These are phyloP conservation scores for Trichoderma semiorbis DNA, from an alignment of 2,329 filamentous ascomycete species.

Conservation along the genomic window DNA sequence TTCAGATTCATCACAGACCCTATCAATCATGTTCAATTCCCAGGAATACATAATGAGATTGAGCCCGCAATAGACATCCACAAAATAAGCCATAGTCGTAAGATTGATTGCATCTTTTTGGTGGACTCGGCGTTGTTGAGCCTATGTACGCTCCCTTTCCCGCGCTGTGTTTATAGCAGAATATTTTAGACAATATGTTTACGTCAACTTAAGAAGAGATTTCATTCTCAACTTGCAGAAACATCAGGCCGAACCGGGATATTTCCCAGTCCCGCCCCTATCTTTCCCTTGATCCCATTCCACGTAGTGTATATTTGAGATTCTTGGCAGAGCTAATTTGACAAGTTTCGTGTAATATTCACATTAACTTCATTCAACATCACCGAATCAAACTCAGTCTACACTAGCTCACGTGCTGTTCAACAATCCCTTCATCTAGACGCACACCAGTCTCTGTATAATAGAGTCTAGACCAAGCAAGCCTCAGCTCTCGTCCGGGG, in stretches of 20 bases:
- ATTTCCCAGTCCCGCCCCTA: not conserved
- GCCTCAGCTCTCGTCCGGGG: not conserved
- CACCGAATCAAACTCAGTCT: not conserved
- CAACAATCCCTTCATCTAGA: not conserved
- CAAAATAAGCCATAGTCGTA: not conserved
- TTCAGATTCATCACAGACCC: not conserved
- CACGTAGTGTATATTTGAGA: not conserved
- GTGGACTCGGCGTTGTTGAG: not conserved
- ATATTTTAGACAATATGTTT: not conserved
- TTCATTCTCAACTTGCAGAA: not conserved
- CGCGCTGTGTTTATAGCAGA: not conserved
- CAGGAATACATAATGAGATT: not conserved
- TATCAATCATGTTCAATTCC: not conserved
- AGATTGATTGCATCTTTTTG: not conserved
- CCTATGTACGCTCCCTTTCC: not conserved
- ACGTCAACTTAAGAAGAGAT: not conserved
- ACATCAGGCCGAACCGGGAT: not conserved
- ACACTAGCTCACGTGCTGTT: not conserved
- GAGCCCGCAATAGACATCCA: not conserved
- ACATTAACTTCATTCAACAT: not conserved
- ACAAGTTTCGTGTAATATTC: not conserved
- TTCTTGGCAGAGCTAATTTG: not conserved
- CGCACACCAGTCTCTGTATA: not conserved
- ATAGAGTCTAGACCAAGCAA: not conserved
- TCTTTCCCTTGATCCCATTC: not conserved